Percentiles rank a stretch among this genome's conserved stretches.
These are phyloP conservation scores for Phytophthora pinifolia DNA, from an alignment of 352 stramenopile genomes.

Conservation along the genomic window DNA sequence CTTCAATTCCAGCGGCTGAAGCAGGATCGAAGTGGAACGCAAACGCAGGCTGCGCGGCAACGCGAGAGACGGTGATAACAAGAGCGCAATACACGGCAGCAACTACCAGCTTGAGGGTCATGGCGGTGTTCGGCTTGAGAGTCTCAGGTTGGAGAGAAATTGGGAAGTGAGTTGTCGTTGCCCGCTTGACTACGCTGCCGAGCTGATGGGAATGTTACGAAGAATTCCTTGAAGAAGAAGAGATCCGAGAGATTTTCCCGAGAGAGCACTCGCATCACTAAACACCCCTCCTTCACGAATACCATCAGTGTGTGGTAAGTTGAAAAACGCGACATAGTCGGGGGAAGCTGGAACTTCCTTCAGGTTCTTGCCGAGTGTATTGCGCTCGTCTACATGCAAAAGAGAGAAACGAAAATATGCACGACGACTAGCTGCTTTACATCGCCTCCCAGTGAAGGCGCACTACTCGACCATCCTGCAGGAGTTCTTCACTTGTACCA, in stretches of 20 bases:
- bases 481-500: too few species aligned
- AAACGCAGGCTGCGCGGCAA: slow-evolving; percentile 9
- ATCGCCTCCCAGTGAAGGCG: slow-evolving; percentile 10
- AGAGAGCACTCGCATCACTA: too few species aligned
- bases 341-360: too few species aligned
- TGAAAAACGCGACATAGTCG: too few species aligned
- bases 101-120: slow-evolving; percentile 8
- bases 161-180: slow-evolving; percentile 3
- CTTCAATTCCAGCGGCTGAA: too few species aligned
- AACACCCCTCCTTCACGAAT: too few species aligned
- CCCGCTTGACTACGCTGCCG: neutral
- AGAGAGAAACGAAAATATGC: too few species aligned
- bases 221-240: neutral
- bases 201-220: neutral
- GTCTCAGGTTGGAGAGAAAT: neutral
- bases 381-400: too few species aligned
- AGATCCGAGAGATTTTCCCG: slow-evolving; percentile 11
- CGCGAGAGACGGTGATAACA: neutral
- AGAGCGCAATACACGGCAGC: neutral
- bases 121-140: neutral
- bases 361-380: too few species aligned
- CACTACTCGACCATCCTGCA: neutral
- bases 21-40: slow-evolving; percentile 29
- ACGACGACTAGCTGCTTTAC: too few species aligned
- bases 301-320: too few species aligned